Evolutionary conservation across 1,284 basidiomycete genomes (phyloP).

Genomic region (Trichosporon asahii): DNA sequence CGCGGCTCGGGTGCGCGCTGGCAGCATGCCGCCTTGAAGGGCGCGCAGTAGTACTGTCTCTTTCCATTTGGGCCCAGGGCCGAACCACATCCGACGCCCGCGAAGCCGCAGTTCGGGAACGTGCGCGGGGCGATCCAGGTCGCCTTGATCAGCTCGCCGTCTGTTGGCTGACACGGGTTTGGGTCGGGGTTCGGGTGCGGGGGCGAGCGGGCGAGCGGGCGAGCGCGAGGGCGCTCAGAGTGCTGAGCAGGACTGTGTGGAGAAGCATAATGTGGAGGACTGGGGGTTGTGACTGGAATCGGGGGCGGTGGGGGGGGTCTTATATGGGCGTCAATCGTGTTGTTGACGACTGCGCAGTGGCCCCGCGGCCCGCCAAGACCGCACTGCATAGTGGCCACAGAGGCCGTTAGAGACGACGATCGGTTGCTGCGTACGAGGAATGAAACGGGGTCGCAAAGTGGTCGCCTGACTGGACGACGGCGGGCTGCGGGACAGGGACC

Average conservation of each 20-base stretch:
- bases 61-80: background rate
- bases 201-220: background rate
- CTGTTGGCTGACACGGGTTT: background rate
- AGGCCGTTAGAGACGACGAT: background rate
- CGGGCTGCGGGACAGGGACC: background rate
- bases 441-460: background rate
- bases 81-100: background rate
- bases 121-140: background rate
- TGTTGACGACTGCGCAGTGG: too few relatives aligned
- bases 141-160: background rate
- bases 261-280: background rate
- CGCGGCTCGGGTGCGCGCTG: background rate
- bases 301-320: background rate
- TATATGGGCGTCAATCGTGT: background rate
- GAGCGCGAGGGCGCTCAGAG: background rate
- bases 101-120: constrained; percentile 3
- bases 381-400: background rate
- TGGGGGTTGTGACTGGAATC: background rate
- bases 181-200: background rate
- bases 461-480: background rate
- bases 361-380: background rate
- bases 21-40: background rate
- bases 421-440: background rate
- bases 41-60: background rate
- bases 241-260: background rate